These are phyloP conservation scores for Dissophora globulifera DNA, from an alignment of 192 early-diverging fungal species.

Conservation along the genomic window DNA sequence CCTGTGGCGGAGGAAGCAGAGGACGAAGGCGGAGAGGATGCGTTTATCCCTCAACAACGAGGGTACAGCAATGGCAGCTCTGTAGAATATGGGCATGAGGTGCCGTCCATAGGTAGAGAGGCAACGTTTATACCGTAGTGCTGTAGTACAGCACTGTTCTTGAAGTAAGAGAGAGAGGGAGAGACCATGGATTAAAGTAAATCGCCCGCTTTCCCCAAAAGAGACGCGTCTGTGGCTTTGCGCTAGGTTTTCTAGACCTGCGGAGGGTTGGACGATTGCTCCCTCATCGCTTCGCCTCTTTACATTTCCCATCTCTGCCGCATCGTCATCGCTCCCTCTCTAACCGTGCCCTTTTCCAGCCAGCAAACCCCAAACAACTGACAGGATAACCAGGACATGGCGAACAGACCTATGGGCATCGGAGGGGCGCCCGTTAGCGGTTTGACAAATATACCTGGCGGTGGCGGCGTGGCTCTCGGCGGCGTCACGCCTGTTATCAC, in stretches of 20 bases:
- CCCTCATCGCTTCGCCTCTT: no score
- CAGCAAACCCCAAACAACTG: neutral
- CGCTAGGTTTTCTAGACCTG: neutral
- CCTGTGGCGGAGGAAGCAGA: conserved; percentile 14
- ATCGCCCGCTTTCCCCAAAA: no score
- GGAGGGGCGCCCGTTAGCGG: conserved; percentile 6
- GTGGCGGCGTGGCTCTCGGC: neutral
- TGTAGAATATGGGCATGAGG: neutral
- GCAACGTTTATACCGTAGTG: no score
- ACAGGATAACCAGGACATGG: conserved; percentile 11
- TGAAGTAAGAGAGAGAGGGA: no score
- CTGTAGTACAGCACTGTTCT: no score
- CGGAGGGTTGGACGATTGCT: no score
- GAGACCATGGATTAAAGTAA: no score
- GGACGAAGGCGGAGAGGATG: neutral
- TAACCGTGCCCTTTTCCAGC: no score
- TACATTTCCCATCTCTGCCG: no score
- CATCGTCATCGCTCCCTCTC: no score
- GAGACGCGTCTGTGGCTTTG: conserved; percentile 1
- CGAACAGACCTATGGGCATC: conserved; percentile 33
- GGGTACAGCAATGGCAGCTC: neutral
- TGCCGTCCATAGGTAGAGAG: no score
- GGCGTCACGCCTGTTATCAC: neutral
- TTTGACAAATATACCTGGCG: conserved; percentile 12
- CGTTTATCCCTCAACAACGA: neutral